Base-by-base conservation (phyloP, 164 flowering plant species). In the Stephania cephalantha region DNA sequence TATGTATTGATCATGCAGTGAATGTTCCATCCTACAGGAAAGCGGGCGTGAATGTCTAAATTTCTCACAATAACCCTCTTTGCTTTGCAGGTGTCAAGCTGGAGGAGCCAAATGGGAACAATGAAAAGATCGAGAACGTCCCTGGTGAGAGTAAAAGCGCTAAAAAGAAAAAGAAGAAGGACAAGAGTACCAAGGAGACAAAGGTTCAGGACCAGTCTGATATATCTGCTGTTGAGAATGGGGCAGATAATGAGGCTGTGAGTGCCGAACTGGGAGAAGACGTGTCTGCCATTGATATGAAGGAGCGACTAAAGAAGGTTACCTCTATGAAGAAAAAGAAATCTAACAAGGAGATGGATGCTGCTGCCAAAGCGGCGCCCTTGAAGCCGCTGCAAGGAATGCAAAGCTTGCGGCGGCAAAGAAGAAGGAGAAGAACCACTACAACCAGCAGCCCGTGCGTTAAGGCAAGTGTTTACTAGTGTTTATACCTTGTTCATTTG, bases 111-210 rank as follows among this genome's bases (percentile, higher is more conserved):
- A 84, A 84, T 76, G 91, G 81, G 53, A 90, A 83, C 66, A 70
- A 7, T 22, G 89, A 88, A 61, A 90, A 90, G 85, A 85, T 86
- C 81, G 90, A 85, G 53, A 83, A 74, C 79, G 84, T 79, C 17
- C 75, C 90, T 68, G 86, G 74, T 15, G 97, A 91, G 81, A 82
- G 89, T 79, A 94, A 89, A 83, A 87, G 65, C 77, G 82, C 91
- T 0, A 94, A 88, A 72, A 94, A 94, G 89, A 94, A 94, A 90
- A 94, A 92, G 74, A 94, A 91, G 91, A 94, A 90, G 86, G 92
- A 90, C 18, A 93, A 91, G 71, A 52, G 88, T 22, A 75, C 81
- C 9, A 89, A 88, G 83, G 95, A 88, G 73, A 79, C 67, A 18
- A 86, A 85, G 76, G 86, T 84, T 20, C 78, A 78, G 78, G 84